Evolutionary conservation across 352 stramenopile genomes (phyloP).

Genomic region (Phytophthora podocarpi): DNA sequence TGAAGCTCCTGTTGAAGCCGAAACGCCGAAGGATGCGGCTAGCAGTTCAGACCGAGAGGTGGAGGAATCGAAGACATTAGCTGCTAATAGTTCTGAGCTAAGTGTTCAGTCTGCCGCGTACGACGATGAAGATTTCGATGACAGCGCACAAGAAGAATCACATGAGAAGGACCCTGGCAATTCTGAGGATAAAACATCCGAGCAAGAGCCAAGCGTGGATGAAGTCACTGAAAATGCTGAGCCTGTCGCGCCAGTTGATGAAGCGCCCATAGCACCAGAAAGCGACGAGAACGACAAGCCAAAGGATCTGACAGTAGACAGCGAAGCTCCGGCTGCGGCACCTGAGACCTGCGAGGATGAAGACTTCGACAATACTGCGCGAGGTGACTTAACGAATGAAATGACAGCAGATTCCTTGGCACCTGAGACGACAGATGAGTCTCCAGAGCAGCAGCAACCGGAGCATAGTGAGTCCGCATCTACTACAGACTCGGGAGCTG

Average conservation of each 20-base stretch:
- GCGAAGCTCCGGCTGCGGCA: not conserved
- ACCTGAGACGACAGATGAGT: not conserved
- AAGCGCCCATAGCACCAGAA: not conserved
- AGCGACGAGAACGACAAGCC: not conserved
- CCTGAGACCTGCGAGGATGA: conserved; percentile 1
- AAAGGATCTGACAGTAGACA: conserved; percentile 3
- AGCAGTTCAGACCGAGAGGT: not conserved
- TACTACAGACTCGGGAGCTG: not conserved
- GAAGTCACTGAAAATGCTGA: not conserved
- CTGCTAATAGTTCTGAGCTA: conserved; percentile 18
- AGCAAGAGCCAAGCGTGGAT: not conserved
- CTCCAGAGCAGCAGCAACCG: conserved; percentile 3
- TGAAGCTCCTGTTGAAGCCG: not conserved
- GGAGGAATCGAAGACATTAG: conserved; percentile 6
- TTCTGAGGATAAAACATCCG: conserved; percentile 1
- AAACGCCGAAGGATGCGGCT: not conserved
- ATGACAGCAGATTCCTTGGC: not conserved
- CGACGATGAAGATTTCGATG: conserved; percentile 33
- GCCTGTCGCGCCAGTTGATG: not conserved
- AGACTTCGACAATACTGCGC: conserved; percentile 5
- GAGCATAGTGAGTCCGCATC: not conserved
- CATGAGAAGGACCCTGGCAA: no score
- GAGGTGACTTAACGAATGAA: not conserved
- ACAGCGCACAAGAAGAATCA: conserved; percentile 11
- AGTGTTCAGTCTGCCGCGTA: conserved; percentile 26